Evolutionary conservation across 2,329 filamentous ascomycete species (phyloP).

Genomic region (Colletotrichum tropicicola): DNA sequence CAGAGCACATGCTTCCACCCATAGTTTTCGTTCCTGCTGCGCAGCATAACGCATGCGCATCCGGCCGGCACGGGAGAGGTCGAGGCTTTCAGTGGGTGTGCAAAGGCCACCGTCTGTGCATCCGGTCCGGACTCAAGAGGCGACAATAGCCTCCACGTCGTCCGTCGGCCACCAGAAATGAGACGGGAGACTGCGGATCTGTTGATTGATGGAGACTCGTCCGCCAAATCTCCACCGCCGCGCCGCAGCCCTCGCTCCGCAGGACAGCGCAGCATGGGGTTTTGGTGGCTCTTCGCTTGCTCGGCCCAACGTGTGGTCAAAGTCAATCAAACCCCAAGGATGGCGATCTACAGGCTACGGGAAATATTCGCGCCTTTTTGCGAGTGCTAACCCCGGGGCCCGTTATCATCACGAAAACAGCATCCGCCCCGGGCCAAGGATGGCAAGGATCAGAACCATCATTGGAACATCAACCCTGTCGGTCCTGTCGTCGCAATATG

Average conservation of each 20-base stretch:
- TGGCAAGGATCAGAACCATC: constrained; percentile 28
- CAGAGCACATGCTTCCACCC: constrained; percentile 6
- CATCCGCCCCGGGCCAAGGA: constrained; percentile 26
- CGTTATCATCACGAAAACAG: constrained; percentile 29
- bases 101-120: constrained; percentile 4
- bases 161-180: constrained; percentile 21
- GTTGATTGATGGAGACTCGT: constrained; percentile 28
- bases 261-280: constrained; percentile 23
- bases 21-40: neutral
- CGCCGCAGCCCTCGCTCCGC: constrained; percentile 20
- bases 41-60: neutral
- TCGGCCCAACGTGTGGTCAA: constrained; percentile 16
- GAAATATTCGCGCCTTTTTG: constrained; percentile 28
- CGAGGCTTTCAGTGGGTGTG: neutral
- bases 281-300: constrained; percentile 22
- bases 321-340: constrained; percentile 20
- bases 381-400: constrained; percentile 21
- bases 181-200: constrained; percentile 14
- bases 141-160: neutral
- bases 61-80: constrained; percentile 17
- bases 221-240: constrained; percentile 21
- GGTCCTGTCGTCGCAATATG: constrained; percentile 27
- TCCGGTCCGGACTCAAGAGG: constrained; percentile 18
- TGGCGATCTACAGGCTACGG: constrained; percentile 27
- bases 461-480: constrained; percentile 31